Percentiles rank a stretch among this genome's conserved stretches.
phyloP scores from a whole-genome alignment of 768 basidiomycete genomes.

The Russula lepida region DNA sequence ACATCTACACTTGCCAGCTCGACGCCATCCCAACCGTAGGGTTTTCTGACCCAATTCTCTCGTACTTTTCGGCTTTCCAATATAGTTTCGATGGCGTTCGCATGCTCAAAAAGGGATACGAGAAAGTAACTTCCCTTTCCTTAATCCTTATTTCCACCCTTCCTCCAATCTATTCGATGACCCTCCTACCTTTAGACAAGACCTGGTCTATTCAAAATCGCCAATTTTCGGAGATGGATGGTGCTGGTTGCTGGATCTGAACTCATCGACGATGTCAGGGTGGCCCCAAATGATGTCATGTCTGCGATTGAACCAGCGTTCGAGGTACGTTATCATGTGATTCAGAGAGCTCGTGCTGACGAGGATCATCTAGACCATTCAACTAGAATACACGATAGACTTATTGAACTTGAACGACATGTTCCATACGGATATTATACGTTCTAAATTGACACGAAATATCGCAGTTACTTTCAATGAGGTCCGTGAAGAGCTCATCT shows the following conservation, averaged over 20 bases:
- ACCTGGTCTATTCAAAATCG: too few species aligned
- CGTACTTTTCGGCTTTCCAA: conserved; percentile 17
- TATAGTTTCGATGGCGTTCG: background rate
- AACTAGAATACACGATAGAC: background rate
- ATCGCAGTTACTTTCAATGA: background rate
- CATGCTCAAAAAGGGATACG: background rate
- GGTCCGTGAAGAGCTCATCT: too few species aligned
- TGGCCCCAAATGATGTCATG: background rate
- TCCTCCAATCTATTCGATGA: background rate
- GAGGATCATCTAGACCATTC: background rate
- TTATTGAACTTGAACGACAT: background rate
- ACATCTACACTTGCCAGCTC: background rate
- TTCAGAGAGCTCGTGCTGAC: background rate
- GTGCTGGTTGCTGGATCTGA: too few species aligned
- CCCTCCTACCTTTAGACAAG: background rate
- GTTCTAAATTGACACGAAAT: background rate
- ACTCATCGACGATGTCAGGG: too few species aligned
- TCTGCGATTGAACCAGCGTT: background rate
- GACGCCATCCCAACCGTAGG: background rate
- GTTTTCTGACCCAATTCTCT: too few species aligned
- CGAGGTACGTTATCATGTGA: background rate
- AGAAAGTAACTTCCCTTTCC: background rate
- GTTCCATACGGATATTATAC: background rate
- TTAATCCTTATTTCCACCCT: too few species aligned
- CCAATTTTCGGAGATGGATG: too few species aligned